These are phyloP conservation scores for Calonectria pteridis DNA, from an alignment of 2,329 filamentous ascomycete species.

Conservation along the genomic window DNA sequence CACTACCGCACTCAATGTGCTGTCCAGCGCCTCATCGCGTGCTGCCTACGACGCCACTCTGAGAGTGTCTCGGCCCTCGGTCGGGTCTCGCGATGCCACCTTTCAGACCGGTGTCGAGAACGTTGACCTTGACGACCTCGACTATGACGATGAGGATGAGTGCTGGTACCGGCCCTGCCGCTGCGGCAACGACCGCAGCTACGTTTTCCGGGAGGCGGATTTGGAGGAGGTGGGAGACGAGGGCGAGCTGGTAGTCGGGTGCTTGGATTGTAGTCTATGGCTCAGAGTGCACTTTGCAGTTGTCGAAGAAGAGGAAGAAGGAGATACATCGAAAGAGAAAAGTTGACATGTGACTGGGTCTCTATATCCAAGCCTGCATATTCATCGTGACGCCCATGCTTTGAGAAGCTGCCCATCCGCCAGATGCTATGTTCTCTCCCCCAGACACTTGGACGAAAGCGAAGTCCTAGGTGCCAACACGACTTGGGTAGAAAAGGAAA, in stretches of 20 bases:
- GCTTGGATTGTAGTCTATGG: constrained; percentile 76
- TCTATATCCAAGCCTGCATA: background rate
- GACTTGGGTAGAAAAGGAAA: background rate
- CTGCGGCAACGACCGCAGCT: constrained; percentile 73
- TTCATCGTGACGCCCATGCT: background rate
- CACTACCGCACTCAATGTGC: constrained; percentile 67
- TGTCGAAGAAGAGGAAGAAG: constrained; percentile 51
- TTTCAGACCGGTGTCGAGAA: constrained; percentile 73
- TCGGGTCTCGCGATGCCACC: constrained; percentile 34
- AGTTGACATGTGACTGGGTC: constrained; percentile 32
- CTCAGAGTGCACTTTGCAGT: constrained; percentile 73
- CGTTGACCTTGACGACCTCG: constrained; percentile 75
- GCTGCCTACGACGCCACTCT: constrained; percentile 67
- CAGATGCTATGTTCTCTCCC: background rate
- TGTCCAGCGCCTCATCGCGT: constrained; percentile 64
- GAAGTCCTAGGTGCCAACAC: background rate
- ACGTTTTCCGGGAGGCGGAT: constrained; percentile 69
- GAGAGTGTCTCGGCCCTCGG: constrained; percentile 48
- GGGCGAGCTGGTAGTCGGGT: constrained; percentile 74
- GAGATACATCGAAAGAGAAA: constrained; percentile 32
- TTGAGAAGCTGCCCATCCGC: background rate
- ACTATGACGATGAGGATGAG: constrained; percentile 60
- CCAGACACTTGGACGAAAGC: background rate
- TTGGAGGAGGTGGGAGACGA: constrained; percentile 69
- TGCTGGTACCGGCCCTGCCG: constrained; percentile 71